Base-by-base conservation (phyloP, 2,329 filamentous ascomycete species). In the Botryotinia globosa region DNA sequence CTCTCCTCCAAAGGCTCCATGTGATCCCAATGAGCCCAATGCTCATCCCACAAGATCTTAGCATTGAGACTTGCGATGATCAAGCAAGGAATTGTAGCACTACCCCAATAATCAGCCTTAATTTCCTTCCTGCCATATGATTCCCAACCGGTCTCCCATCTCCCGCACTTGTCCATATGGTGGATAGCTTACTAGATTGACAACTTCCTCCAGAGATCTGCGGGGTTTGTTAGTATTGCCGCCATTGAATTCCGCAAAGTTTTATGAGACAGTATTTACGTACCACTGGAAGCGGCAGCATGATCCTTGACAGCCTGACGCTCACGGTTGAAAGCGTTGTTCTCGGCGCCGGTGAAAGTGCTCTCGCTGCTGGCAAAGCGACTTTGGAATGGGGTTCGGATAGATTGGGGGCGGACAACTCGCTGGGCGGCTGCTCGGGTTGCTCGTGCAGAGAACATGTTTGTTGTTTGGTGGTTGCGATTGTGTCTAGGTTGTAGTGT, bases 1-100 rank as follows among this genome's bases (percentile, higher is more conserved):
- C 93, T 92, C 86, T 99, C 96, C 87, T 97, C 94, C 78, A 95
- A 87, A 77, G 96, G 92, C 74, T 92, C 89, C 83, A 93, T 85
- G 85, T 98, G 95, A 70, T 84, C 85, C 89, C 92, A 94, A 88
- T 99, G 96, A 85, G 97, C 93, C 95, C 95, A 98, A 85, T 99
- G 96, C 86, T 97, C 93, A 80, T 89, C 90, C 94, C 94, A 99
- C 76, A 97, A 90, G 81, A 91, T 90, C 83, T 92, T 97, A 80
- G 94, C 94, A 83, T 99, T 99, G 84, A 90, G 85, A 77, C 85
- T 83, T 74, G 92, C 90, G 77, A 94, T 85, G 78, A 91, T 84
- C 73, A 98, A 86, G 82, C 84, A 86, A 72, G 95, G 94, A 77
- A 92, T 85, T 77, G 92, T 90, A 81, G 87, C 91, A 84, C 94